Percentiles rank a stretch among this genome's conserved stretches.
These are phyloP conservation scores for Phytophthora multivora DNA, from an alignment of 352 stramenopile species.

Conservation along the genomic window DNA sequence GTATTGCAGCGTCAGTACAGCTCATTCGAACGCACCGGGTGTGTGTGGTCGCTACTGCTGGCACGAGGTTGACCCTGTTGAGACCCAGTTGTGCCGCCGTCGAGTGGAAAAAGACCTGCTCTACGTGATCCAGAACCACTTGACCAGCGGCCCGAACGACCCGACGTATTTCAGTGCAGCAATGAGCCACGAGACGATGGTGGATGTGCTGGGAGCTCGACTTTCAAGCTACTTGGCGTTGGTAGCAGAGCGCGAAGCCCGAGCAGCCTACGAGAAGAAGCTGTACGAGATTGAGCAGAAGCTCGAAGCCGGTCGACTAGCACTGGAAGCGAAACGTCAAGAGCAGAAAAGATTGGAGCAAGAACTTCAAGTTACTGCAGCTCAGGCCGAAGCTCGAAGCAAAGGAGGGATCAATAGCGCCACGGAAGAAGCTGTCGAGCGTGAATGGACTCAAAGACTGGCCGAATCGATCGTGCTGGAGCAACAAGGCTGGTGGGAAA, in stretches of 20 bases:
- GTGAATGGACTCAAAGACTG: conserved; percentile 63
- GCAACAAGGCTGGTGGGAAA: conserved; percentile 65
- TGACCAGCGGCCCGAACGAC: conserved; percentile 39
- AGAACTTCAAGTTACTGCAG: conserved; percentile 47
- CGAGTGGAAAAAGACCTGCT: conserved; percentile 61
- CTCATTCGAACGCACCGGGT: conserved; percentile 57
- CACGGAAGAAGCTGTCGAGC: conserved; percentile 9
- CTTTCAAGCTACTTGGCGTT: conserved; percentile 50
- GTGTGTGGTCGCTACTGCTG: conserved; percentile 71
- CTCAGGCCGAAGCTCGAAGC: conserved; percentile 29
- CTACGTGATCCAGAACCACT: conserved; percentile 56
- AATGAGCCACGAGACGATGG: conserved; percentile 64
- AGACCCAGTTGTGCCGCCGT: conserved; percentile 40
- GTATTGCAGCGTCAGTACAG: conserved; percentile 53
- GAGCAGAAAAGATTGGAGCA: conserved; percentile 69
- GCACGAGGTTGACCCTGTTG: conserved; percentile 50
- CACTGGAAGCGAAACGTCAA: conserved; percentile 62
- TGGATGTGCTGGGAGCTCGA: conserved; percentile 46
- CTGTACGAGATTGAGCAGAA: conserved; percentile 71
- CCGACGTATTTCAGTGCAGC: conserved; percentile 51
- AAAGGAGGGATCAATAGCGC: conserved; percentile 18
- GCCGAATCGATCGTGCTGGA: conserved; percentile 44
- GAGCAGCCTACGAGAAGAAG: conserved; percentile 60
- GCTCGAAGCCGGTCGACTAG: conserved; percentile 55
- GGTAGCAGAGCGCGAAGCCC: conserved; percentile 43